These are phyloP conservation scores for Bipolaris zeicola DNA, from an alignment of 2,329 filamentous ascomycete genomes.

Conservation along the genomic window DNA sequence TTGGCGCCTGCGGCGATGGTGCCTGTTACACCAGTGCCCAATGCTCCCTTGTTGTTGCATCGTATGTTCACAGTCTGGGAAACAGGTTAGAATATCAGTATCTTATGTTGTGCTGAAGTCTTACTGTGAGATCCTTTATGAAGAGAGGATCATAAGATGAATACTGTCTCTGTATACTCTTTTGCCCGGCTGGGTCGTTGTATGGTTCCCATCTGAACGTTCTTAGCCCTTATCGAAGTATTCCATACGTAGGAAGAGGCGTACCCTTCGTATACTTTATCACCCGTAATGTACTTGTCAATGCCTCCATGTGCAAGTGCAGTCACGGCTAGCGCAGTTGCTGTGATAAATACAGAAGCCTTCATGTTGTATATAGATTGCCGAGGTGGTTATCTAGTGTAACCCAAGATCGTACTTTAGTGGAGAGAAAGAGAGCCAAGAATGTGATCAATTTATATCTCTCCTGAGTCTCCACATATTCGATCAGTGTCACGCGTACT, in stretches of 20 bases:
- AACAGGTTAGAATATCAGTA: background rate
- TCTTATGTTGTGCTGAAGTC: background rate
- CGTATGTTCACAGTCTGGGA: conserved; percentile 35
- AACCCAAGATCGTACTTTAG: background rate
- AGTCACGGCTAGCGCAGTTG: conserved; percentile 26
- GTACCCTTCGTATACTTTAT: conserved; percentile 34
- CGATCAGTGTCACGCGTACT: conserved; percentile 10
- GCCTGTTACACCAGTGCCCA: conserved; percentile 48
- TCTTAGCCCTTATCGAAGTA: background rate
- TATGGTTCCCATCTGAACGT: conserved; percentile 36
- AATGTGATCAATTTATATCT: conserved; percentile 14
- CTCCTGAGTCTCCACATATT: background rate
- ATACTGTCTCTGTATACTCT: conserved; percentile 39
- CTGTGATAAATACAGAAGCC: conserved; percentile 21
- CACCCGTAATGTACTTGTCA: conserved; percentile 32
- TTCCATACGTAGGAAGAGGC: background rate
- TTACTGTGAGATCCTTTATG: conserved; percentile 34
- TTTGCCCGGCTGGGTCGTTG: conserved; percentile 33
- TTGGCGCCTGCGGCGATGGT: conserved; percentile 55
- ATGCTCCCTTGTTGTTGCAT: conserved; percentile 39
- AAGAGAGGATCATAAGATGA: conserved; percentile 33
- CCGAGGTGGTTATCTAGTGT: background rate
- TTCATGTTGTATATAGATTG: conserved; percentile 28
- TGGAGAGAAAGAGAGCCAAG: conserved; percentile 1
- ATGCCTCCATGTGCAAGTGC: conserved; percentile 38